Conservation (phyloP, 108 stramenopile genomes). For the Nitzschia sp. region DNA sequence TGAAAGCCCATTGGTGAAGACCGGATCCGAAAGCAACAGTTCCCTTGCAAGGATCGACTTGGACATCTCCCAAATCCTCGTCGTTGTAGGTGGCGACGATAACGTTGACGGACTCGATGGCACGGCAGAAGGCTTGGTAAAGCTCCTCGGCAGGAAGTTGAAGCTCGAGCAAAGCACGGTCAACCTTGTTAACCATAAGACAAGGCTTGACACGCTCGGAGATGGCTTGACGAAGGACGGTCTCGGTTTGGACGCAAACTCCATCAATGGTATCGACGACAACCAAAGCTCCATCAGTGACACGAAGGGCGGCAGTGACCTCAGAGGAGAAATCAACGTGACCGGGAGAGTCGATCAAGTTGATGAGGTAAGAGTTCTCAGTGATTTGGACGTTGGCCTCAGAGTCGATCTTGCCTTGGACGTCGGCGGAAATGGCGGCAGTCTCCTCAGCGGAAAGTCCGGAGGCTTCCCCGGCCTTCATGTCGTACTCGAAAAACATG, state of each 20-base stretch:
- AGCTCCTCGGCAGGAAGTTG: slow-evolving; percentile 99
- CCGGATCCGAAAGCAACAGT: slow-evolving; percentile 99
- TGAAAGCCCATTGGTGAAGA: slow-evolving; percentile 99
- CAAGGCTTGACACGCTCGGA: slow-evolving; percentile 96
- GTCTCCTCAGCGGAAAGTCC: slow-evolving; percentile 74
- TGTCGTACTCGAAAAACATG: slow-evolving; percentile 99
- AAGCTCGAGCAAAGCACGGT: slow-evolving; percentile 98
- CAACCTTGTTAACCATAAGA: slow-evolving; percentile 99
- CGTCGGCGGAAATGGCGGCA: slow-evolving; percentile 43
- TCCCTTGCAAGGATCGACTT: slow-evolving; percentile 98
- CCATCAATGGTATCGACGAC: slow-evolving; percentile 99
- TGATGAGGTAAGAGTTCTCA: slow-evolving; percentile 98
- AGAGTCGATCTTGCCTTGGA: slow-evolving; percentile 61
- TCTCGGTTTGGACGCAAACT: slow-evolving; percentile 99
- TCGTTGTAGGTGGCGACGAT: slow-evolving; percentile 99
- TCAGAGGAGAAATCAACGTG: slow-evolving; percentile 99
- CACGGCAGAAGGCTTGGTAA: slow-evolving; percentile 98
- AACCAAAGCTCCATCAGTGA: slow-evolving; percentile 99
- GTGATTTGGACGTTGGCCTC: slow-evolving; percentile 88
- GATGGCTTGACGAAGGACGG: slow-evolving; percentile 99
- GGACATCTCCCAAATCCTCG: slow-evolving; percentile 92
- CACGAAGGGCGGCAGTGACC: slow-evolving; percentile 99
- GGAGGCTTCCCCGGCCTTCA: slow-evolving; percentile 84
- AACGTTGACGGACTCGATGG: slow-evolving; percentile 99
- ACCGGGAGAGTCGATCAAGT: slow-evolving; percentile 99